phyloP scores from a whole-genome alignment of 768 basidiomycete genomes.

The Podaxis sp. region DNA sequence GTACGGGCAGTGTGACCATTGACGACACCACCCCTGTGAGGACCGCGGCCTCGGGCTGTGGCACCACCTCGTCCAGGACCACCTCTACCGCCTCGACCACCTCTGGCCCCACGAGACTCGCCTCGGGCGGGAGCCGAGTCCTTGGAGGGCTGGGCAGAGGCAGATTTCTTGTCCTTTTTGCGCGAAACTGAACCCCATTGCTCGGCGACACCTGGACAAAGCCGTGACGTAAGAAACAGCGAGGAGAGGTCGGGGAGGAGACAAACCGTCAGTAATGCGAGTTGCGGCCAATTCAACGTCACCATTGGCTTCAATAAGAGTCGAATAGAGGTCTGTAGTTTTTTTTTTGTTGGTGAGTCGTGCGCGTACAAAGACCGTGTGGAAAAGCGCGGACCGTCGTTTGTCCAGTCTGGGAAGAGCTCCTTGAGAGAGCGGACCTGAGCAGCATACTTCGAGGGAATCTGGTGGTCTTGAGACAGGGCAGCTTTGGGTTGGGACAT shows the following conservation, averaged over 20 bases:
- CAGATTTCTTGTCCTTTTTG: slow-evolving; percentile 83
- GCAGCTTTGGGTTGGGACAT: slow-evolving; percentile 55
- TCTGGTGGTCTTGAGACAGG: slow-evolving; percentile 28
- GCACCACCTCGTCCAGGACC: slow-evolving; percentile 59
- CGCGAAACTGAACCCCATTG: slow-evolving; percentile 82
- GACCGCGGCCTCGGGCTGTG: slow-evolving; percentile 43
- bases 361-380: slow-evolving; percentile 14
- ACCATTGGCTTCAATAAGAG: slow-evolving; percentile 63
- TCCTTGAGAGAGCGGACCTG: slow-evolving; percentile 66
- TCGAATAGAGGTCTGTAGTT: slow-evolving; percentile 57
- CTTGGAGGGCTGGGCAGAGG: slow-evolving; percentile 43
- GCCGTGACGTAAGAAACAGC: slow-evolving; percentile 16
- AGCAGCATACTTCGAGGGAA: slow-evolving; percentile 2
- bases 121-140: slow-evolving; percentile 45
- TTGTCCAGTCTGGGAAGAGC: slow-evolving; percentile 63
- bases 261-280: slow-evolving; percentile 72
- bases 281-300: slow-evolving; percentile 66
- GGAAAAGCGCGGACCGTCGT: slow-evolving; percentile 47
- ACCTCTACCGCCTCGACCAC: slow-evolving; percentile 52
- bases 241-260: slow-evolving; percentile 8
- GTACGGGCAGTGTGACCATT: slow-evolving; percentile 38
- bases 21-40: slow-evolving; percentile 32
- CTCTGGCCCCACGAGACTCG: slow-evolving; percentile 59
- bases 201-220: slow-evolving; percentile 56
- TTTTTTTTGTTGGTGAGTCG: not conserved